These are phyloP conservation scores for Diaporthe australafricana DNA, from an alignment of 2,329 filamentous ascomycete species.

Conservation along the genomic window DNA sequence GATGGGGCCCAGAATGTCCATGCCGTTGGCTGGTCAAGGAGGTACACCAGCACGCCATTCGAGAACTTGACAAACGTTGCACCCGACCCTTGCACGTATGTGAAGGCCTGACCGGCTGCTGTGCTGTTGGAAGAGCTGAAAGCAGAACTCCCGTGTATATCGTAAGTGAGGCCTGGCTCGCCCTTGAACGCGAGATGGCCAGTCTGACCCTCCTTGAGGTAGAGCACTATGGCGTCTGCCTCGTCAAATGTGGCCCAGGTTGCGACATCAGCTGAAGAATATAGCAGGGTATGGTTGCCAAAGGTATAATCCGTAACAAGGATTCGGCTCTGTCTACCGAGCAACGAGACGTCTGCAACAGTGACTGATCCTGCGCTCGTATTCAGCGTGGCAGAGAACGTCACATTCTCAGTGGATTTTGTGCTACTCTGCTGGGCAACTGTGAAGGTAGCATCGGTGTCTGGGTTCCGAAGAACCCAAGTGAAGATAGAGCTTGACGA, in stretches of 20 bases:
- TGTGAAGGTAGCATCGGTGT: constrained; percentile 62
- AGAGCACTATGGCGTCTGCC: constrained; percentile 58
- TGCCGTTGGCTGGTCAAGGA: constrained; percentile 64
- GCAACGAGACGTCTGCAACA: constrained; percentile 59
- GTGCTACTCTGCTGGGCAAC: constrained; percentile 59
- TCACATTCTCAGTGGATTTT: constrained; percentile 54
- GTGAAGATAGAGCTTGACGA: constrained; percentile 56
- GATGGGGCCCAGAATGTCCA: constrained; percentile 68
- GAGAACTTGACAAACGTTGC: constrained; percentile 60
- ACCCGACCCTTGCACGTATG: constrained; percentile 60
- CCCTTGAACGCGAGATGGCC: constrained; percentile 62
- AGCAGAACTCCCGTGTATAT: constrained; percentile 52
- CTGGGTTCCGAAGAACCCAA: constrained; percentile 63
- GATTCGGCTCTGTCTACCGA: constrained; percentile 65
- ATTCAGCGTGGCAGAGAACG: constrained; percentile 59
- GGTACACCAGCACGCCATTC: constrained; percentile 60
- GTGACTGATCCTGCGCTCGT: constrained; percentile 58
- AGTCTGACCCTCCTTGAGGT: constrained; percentile 59
- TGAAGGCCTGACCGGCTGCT: constrained; percentile 49
- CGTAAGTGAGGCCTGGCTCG: constrained; percentile 50
- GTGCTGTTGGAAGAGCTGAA: constrained; percentile 46
- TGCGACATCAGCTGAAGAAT: constrained; percentile 62
- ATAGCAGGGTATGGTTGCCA: constrained; percentile 59
- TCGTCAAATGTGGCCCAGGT: constrained; percentile 59
- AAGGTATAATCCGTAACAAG: constrained; percentile 64